Percentiles rank a stretch among this genome's conserved stretches.
Conservation (phyloP, 257 asterid genomes). For the Solanum corneliomulleri region DNA sequence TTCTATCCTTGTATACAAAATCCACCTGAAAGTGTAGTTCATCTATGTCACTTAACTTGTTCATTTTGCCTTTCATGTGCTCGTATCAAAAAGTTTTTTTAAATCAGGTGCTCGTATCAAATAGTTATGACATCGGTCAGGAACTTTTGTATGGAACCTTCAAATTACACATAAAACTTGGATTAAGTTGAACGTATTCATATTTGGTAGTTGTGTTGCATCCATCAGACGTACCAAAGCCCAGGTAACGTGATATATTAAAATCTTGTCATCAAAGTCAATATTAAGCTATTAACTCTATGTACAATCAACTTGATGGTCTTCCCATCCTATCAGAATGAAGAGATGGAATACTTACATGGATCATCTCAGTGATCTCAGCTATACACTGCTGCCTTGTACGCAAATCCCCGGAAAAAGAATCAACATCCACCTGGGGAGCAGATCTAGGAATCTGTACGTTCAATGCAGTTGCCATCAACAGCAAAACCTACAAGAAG, state of each 20-base stretch:
- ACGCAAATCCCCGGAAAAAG: conserved; percentile 54
- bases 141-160: neutral
- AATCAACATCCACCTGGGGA: conserved; percentile 28
- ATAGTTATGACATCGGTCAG: neutral
- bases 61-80: neutral
- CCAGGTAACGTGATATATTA: neutral
- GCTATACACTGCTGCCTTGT: conserved; percentile 80
- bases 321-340: neutral
- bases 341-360: conserved; percentile 36
- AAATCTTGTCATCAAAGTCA: neutral
- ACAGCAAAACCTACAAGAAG: conserved; percentile 60
- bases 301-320: neutral
- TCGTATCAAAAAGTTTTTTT: neutral
- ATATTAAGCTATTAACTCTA: neutral
- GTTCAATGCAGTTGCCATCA: conserved; percentile 96
- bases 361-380: conserved; percentile 98
- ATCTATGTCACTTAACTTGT: neutral
- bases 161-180: neutral
- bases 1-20: neutral
- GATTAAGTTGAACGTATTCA: neutral
- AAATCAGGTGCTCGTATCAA: neutral
- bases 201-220: neutral
- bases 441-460: conserved; percentile 35
- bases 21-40: neutral
- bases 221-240: neutral